Evolutionary conservation across 768 basidiomycete genomes (phyloP).

Genomic region (Cyclocybe cylindracea): DNA sequence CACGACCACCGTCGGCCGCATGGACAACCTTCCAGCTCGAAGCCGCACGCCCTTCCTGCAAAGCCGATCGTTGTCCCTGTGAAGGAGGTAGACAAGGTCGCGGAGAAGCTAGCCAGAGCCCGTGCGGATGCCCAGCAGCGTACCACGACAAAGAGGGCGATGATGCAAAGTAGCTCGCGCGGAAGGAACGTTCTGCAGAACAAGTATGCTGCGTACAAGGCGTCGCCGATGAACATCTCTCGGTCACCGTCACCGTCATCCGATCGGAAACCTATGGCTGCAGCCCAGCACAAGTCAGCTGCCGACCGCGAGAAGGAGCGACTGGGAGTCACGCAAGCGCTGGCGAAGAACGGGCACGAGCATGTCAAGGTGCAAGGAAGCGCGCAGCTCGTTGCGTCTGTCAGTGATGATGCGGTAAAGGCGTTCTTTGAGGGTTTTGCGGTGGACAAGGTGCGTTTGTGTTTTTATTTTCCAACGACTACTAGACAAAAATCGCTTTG

Average conservation of each 20-base stretch:
- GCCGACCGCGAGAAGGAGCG: slow-evolving; percentile 38
- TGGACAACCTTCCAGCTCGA: too few relatives aligned
- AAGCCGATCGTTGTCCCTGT: too few relatives aligned
- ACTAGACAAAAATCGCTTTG: background rate
- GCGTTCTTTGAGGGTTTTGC: slow-evolving; percentile 71
- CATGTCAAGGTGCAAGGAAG: slow-evolving; percentile 62
- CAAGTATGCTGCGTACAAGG: slow-evolving; percentile 13
- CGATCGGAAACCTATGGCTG: background rate
- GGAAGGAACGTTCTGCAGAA: slow-evolving; percentile 2
- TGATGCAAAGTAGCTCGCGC: background rate
- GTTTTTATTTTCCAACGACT: slow-evolving; percentile 1
- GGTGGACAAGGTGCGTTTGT: slow-evolving; percentile 63
- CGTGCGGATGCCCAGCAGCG: too few relatives aligned
- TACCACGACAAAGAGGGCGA: background rate
- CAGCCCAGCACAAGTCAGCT: slow-evolving; percentile 22
- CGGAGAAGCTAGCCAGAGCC: too few relatives aligned
- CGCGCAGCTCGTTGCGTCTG: slow-evolving; percentile 45
- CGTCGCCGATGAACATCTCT: slow-evolving; percentile 15
- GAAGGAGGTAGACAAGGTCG: too few relatives aligned
- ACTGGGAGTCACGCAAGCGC: slow-evolving; percentile 44
- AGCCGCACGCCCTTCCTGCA: too few relatives aligned
- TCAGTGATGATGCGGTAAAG: slow-evolving; percentile 68
- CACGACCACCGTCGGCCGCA: too few relatives aligned
- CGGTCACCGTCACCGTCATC: slow-evolving; percentile 34
- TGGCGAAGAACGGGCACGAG: slow-evolving; percentile 65